Conservation (phyloP, 345 rosid genomes). For the Eucalyptus erythrocorys region DNA sequence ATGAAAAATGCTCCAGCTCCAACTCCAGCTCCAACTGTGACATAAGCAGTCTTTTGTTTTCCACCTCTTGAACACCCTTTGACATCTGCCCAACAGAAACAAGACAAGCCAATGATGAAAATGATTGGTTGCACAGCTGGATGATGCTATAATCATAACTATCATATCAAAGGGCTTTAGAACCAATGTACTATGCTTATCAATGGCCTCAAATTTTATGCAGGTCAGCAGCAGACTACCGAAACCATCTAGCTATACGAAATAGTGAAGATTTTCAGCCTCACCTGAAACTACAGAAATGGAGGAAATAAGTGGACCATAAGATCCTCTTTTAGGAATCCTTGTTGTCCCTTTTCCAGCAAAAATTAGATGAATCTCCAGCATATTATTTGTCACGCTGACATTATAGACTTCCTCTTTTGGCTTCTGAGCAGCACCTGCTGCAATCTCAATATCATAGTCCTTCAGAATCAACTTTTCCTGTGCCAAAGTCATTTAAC, state of each 20-base stretch:
- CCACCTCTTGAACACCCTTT: slow-evolving; percentile 1
- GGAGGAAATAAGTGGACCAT: slow-evolving; percentile 37
- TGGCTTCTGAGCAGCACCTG: slow-evolving; percentile 10
- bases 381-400: slow-evolving; percentile 1
- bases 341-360: slow-evolving; percentile 37
- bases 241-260: neutral
- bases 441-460: slow-evolving; percentile 14
- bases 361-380: slow-evolving; percentile 28
- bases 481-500: neutral
- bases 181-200: neutral
- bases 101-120: neutral
- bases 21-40: slow-evolving; percentile 1
- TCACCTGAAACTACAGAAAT: slow-evolving; percentile 23
- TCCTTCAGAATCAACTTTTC: slow-evolving; percentile 8
- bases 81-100: slow-evolving; percentile 9
- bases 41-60: neutral
- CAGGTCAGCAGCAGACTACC: neutral
- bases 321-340: slow-evolving; percentile 19
- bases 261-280: neutral
- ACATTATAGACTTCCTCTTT: slow-evolving; percentile 1
- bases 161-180: neutral
- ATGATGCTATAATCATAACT: neutral
- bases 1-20: slow-evolving; percentile 10
- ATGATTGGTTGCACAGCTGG: neutral
- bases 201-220: neutral